phyloP scores from a whole-genome alignment of 768 basidiomycete genomes.

The Phanerochaete sordida region DNA sequence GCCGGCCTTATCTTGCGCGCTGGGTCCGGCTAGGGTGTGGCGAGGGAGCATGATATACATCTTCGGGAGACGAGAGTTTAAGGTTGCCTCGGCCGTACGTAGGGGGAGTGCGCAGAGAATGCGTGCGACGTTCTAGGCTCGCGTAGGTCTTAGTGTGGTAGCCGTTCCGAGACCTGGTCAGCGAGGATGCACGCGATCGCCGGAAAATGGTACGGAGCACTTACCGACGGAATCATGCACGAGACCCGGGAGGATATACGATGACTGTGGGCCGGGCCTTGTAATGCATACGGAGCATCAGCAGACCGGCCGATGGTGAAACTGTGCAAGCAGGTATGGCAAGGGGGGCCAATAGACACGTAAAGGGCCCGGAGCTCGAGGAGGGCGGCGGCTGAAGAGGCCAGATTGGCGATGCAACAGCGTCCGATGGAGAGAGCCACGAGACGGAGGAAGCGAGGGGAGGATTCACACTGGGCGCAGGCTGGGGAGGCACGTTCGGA shows the following conservation, averaged over 20 bases:
- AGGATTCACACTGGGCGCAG: not conserved
- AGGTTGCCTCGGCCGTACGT: not conserved
- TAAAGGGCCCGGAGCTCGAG: not conserved
- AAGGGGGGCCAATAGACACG: not conserved
- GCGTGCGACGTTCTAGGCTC: not conserved
- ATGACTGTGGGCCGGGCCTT: not conserved
- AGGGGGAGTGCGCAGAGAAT: not conserved
- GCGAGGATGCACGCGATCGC: not conserved
- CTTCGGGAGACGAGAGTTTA: not conserved
- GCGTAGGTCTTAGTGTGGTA: not conserved
- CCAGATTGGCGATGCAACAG: not conserved
- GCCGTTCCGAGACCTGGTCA: not conserved
- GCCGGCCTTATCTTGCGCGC: not conserved
- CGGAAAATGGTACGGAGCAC: not conserved
- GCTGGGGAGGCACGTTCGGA: not conserved
- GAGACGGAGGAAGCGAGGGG: not conserved
- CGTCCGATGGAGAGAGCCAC: not conserved
- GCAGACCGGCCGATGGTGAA: not conserved
- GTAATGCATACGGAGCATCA: not conserved
- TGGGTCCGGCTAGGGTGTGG: not conserved
- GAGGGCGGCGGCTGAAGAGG: not conserved
- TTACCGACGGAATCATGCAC: not conserved
- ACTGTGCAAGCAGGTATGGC: not conserved
- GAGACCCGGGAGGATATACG: not conserved
- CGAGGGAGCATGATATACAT: not conserved